Evolutionary conservation across 257 asterid species (phyloP).

Genomic region (Scutellaria galericulata): DNA sequence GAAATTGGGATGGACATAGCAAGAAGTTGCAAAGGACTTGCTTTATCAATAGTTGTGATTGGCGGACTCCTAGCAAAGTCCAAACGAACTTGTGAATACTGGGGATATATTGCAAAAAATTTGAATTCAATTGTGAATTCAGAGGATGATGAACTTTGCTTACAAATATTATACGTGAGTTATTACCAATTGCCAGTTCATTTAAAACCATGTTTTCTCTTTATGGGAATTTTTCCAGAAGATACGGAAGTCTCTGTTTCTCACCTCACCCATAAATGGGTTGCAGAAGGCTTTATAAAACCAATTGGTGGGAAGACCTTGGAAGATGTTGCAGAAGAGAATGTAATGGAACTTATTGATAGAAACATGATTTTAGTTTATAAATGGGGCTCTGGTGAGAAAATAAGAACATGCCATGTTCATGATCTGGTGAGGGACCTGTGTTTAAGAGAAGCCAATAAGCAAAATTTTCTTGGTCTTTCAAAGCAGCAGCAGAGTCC

Average conservation of each 20-base stretch:
- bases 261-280: slow-evolving; percentile 20
- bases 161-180: slow-evolving; percentile 18
- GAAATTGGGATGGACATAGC: slow-evolving; percentile 33
- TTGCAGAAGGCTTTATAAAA: slow-evolving; percentile 30
- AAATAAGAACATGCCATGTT: background rate
- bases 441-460: slow-evolving; percentile 22
- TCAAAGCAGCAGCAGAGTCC: background rate
- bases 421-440: slow-evolving; percentile 36
- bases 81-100: background rate
- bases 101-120: slow-evolving; percentile 17
- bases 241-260: slow-evolving; percentile 9
- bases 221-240: slow-evolving; percentile 27
- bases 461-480: slow-evolving; percentile 3
- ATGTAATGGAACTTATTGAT: slow-evolving; percentile 5
- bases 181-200: slow-evolving; percentile 21
- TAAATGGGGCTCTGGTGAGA: background rate
- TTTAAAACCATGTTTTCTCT: slow-evolving; percentile 34
- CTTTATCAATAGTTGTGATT: slow-evolving; percentile 31
- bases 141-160: slow-evolving; percentile 24
- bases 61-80: slow-evolving; percentile 33
- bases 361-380: slow-evolving; percentile 25
- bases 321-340: slow-evolving; percentile 23
- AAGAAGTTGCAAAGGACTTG: slow-evolving; percentile 36
- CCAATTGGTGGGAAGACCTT: background rate
- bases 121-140: slow-evolving; percentile 13